Evolutionary conservation across 1,284 basidiomycete species (phyloP), one percentile per base, ranked within the genome.

Genomic region (Malassezia psittaci): DNA sequence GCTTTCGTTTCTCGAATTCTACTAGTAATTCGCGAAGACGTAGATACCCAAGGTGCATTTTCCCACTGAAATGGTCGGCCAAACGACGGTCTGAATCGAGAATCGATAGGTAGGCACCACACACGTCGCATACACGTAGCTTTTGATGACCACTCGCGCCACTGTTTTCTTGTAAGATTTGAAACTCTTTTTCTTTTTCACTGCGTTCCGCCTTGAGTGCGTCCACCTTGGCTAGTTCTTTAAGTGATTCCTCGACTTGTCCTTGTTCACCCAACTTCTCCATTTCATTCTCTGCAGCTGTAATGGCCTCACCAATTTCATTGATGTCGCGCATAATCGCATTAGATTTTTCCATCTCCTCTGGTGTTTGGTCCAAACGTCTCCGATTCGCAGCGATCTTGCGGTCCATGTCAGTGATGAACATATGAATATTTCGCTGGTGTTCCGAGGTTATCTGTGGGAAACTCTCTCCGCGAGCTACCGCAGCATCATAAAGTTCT

Each of bases 61-160:
- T 98, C 68, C 94, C 94, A 78, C 94, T 94, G 78, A 99, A 99
- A 77, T 99, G 94, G 79, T 99, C 94, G 48, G 94, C 94, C 62
- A 99, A 80, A 76, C 94, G 89, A 76, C 94, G 85, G 79, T 99
- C 94, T 60, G 91, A 96, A 77, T 99, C 94, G 57, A 98, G 81
- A 32, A 98, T 89, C 34, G 89, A 94, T 44, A 99, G 81, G 79
- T 98, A 98, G 18, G 94, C 94, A 71, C 94, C 94, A 76, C 94
- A 99, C 38, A 96, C 91, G 78, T 99, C 94, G 79, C 94, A 98
- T 24, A 99, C 94, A 63, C 94, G 85, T 68, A 99, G 80, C 78
- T 98, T 98, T 78, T 99, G 94, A 79, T 98, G 93, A 24, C 94
- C 94, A 57, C 89, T 94, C 2, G 94, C 94, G 60, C 94, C 94